Evolutionary conservation across 768 basidiomycete genomes (phyloP), one percentile per base, ranked within the genome.

Genomic region (Pisolithus tinctorius): DNA sequence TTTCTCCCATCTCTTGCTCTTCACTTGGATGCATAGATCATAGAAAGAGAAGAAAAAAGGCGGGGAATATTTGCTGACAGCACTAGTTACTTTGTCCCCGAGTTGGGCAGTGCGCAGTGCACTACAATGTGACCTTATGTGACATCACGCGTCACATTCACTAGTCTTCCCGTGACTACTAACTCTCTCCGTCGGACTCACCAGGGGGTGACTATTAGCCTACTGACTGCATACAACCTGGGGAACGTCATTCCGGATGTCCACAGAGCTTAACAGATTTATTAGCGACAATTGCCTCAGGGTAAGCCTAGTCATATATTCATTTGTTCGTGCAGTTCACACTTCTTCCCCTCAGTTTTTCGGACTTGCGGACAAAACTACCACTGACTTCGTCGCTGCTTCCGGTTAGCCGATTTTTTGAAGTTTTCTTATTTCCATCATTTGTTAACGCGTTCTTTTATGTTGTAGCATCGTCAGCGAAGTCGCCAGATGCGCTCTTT

Each of bases 301-400:
- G 52, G 87, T 87, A 61, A 58, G 82, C 47, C 36, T 9, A 34
- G 8, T 39, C n/a, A 16, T 38, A 11, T 14, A 49, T n/a, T 23
- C 29, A n/a, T 45, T 17, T 25, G 13, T 45, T 50, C n/a, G 8
- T 20, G 6, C n/a, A 11, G 30, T 36, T 55, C n/a, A 57, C 47
- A 6, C 44, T 45, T 3, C 51, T 48, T 37, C 13, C 27, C 27
- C 53, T 13, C 58, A 91, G 88, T 78, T 93, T 58, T 86, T 94
- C 59, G 88, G 88, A 50, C 78, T 90, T 43, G 83, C 93, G 20
- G 88, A 95, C 69, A 76, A 77, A 56, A 90, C 81, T 57, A 89
- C 87, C 54, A 81, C 92, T 58, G 86, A 92, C 72, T 96, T 84
- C 66, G 85, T 96, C 34, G 74, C 90, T 65, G 90, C 90, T 45